Percentiles rank a stretch among this genome's conserved stretches.
These are phyloP conservation scores for Cystobasidiaceae sp. DNA, from an alignment of 1,284 basidiomycete species.

Conservation along the genomic window DNA sequence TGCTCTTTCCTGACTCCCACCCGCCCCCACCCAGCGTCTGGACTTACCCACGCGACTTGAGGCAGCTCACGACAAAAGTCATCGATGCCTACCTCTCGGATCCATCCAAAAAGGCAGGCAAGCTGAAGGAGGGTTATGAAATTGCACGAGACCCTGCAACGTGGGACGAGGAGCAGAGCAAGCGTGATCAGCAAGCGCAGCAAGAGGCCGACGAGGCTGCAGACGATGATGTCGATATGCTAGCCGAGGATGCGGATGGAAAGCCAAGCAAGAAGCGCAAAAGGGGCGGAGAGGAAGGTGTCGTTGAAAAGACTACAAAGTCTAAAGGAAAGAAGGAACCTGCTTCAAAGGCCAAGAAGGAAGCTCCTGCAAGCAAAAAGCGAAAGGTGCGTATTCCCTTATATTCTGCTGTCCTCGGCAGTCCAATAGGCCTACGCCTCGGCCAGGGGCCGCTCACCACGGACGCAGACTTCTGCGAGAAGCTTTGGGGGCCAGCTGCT, in stretches of 20 bases:
- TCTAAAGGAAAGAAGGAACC: slow-evolving; percentile 32
- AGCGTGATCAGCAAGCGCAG: slow-evolving; percentile 27
- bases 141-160: slow-evolving; percentile 71
- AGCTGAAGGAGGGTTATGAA: slow-evolving; percentile 72
- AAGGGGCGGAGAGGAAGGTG: slow-evolving; percentile 46
- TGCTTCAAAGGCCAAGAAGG: slow-evolving; percentile 28
- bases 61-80: slow-evolving; percentile 68
- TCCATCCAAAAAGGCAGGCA: slow-evolving; percentile 59
- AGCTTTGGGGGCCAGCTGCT: too few species aligned
- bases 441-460: too few species aligned
- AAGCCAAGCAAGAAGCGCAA: slow-evolving; percentile 56
- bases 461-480: too few species aligned
- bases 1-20: too few species aligned
- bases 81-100: slow-evolving; percentile 76
- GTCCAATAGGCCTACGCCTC: neutral
- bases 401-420: neutral
- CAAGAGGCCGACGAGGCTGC: slow-evolving; percentile 52
- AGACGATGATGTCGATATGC: slow-evolving; percentile 61
- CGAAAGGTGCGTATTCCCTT: slow-evolving; percentile 30
- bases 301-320: slow-evolving; percentile 23
- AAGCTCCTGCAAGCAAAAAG: slow-evolving; percentile 35
- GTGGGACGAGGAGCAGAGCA: slow-evolving; percentile 65
- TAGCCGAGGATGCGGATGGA: slow-evolving; percentile 58
- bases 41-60: slow-evolving; percentile 76
- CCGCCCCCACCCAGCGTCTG: slow-evolving; percentile 84